These are phyloP conservation scores for Penicillium brasilianum DNA, from an alignment of 2,329 filamentous ascomycete species.

Conservation along the genomic window DNA sequence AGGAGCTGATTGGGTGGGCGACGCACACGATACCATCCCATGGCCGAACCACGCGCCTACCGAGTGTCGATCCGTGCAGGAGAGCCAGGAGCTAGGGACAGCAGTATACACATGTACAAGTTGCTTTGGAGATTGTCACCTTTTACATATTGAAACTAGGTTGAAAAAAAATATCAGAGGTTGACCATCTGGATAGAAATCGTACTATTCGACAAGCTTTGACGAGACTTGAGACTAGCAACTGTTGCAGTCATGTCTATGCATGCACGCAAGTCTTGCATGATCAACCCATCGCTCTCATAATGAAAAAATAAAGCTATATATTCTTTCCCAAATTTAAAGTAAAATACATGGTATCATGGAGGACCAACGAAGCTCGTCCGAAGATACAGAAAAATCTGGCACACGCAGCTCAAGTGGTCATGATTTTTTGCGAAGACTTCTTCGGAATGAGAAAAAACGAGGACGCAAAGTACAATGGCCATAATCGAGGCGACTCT, in stretches of 20 bases:
- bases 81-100: neutral
- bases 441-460: neutral
- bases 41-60: constrained; percentile 22
- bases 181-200: too few species aligned
- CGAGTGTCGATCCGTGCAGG: constrained; percentile 8
- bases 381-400: neutral
- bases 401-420: neutral
- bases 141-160: neutral
- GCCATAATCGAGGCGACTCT: neutral
- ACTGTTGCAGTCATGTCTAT: neutral
- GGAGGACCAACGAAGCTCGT: neutral
- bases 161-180: neutral
- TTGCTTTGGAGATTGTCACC: neutral
- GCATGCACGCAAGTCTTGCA: neutral
- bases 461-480: neutral
- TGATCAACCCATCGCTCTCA: neutral
- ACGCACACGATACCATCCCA: constrained; percentile 25
- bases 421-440: neutral
- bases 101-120: neutral
- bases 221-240: neutral
- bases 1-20: constrained; percentile 23
- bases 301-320: neutral
- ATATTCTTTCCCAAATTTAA: neutral
- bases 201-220: neutral
- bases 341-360: neutral